These are phyloP conservation scores for Sporobolomyces pararoseus DNA, from an alignment of 768 basidiomycete species.

Conservation along the genomic window DNA sequence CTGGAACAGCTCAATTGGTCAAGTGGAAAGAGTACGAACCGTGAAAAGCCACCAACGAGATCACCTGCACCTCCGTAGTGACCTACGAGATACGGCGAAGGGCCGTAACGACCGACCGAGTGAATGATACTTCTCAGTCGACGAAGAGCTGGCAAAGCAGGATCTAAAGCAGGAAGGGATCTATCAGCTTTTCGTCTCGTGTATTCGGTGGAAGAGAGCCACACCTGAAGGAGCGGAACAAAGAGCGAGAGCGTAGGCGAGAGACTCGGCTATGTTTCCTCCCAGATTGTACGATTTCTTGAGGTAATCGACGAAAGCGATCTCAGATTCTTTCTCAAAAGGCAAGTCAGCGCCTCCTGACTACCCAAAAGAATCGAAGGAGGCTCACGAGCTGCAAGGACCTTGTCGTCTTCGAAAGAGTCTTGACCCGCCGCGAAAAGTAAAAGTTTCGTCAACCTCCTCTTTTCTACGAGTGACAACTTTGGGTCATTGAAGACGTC, in stretches of 20 bases:
- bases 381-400: conserved; percentile 22
- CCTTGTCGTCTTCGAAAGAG: conserved; percentile 51
- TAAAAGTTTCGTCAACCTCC: conserved; percentile 86
- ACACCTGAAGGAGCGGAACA: conserved; percentile 24
- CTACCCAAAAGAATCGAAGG: background rate
- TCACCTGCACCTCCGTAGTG: conserved; percentile 93
- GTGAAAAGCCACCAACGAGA: conserved; percentile 75
- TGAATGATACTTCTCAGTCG: conserved; percentile 70
- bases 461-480: conserved; percentile 74
- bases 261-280: conserved; percentile 9
- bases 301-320: conserved; percentile 28
- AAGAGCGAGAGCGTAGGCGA: conserved; percentile 38
- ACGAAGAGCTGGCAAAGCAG: conserved; percentile 62
- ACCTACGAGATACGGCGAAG: conserved; percentile 82
- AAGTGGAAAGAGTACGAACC: conserved; percentile 45
- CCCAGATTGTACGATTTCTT: conserved; percentile 18
- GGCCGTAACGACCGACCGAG: conserved; percentile 80
- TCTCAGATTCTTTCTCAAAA: conserved; percentile 12
- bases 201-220: background rate
- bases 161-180: conserved; percentile 52
- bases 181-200: background rate
- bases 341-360: background rate
- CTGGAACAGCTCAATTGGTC: background rate
- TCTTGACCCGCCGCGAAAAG: conserved; percentile 62
- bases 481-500: conserved; percentile 82